These are phyloP conservation scores for Malus sylvestris DNA, from an alignment of 306 rosid species.

Conservation along the genomic window DNA sequence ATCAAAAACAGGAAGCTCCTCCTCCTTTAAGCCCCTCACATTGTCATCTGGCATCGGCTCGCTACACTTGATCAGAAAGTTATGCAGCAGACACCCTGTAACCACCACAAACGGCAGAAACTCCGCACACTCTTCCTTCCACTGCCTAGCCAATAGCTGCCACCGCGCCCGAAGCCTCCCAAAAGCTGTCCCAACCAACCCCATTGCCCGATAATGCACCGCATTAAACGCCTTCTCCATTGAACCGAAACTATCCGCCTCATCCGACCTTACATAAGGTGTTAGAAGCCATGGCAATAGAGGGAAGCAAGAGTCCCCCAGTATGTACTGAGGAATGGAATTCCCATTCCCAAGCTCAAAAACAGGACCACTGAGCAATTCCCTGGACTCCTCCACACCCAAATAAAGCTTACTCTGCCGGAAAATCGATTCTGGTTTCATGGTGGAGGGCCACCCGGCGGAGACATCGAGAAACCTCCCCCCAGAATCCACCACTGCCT, in stretches of 20 bases:
- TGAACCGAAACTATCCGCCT: conserved; percentile 45
- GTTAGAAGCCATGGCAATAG: conserved; percentile 80
- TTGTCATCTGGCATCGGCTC: conserved; percentile 34
- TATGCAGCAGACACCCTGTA: conserved; percentile 69
- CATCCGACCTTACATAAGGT: conserved; percentile 47
- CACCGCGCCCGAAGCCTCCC: conserved; percentile 45
- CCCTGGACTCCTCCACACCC: conserved; percentile 51
- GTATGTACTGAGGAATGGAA: conserved; percentile 58
- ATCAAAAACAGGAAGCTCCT: conserved; percentile 27
- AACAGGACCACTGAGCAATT: conserved; percentile 47
- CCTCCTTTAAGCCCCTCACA: conserved; percentile 15
- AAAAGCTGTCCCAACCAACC: conserved; percentile 45
- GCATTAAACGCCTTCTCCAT: conserved; percentile 45
- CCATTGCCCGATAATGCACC: conserved; percentile 48
- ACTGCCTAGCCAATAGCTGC: conserved; percentile 55
- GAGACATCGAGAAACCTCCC: conserved; percentile 78
- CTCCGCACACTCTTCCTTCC: conserved; percentile 64
- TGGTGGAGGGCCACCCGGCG: conserved; percentile 71
- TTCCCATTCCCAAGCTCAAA: conserved; percentile 40
- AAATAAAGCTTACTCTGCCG: conserved; percentile 56
- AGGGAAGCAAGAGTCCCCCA: conserved; percentile 76
- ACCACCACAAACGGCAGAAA: conserved; percentile 63
- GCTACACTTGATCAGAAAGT: conserved; percentile 56
- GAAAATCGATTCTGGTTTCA: conserved; percentile 53
- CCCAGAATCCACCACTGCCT: conserved; percentile 69